These are phyloP conservation scores for Phalaenopsis equestris DNA, from an alignment of 106 monocot species.

Conservation along the genomic window DNA sequence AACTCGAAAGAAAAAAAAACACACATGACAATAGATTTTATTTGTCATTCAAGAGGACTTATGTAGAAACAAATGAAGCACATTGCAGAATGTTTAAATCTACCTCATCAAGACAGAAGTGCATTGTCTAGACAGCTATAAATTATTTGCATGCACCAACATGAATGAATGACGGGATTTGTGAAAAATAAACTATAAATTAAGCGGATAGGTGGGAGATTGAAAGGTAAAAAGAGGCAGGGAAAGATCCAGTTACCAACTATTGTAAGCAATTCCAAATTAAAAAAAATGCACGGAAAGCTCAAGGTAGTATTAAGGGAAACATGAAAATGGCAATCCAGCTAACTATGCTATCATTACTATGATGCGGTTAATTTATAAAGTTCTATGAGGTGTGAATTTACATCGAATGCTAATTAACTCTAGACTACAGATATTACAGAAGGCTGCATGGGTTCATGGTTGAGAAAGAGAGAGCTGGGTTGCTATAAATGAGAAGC, in stretches of 20 bases:
- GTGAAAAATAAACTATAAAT: too few relatives aligned
- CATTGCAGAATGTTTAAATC: not conserved
- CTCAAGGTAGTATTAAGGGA: not conserved
- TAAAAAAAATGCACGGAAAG: too few relatives aligned
- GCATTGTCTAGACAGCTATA: too few relatives aligned
- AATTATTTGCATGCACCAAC: too few relatives aligned
- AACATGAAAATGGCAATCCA: not conserved
- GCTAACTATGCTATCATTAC: not conserved
- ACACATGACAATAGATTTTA: not conserved
- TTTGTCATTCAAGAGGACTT: not conserved
- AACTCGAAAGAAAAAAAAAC: not conserved
- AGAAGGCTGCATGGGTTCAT: not conserved
- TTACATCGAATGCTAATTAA: not conserved
- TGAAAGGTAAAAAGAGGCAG: too few relatives aligned
- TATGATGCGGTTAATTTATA: not conserved
- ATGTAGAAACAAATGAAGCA: not conserved
- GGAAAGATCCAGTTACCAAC: too few relatives aligned
- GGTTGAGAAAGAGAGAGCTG: not conserved
- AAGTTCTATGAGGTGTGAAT: not conserved
- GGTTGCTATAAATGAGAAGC: not conserved
- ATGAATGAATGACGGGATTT: too few relatives aligned
- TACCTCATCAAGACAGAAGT: too few relatives aligned
- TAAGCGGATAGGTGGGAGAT: too few relatives aligned
- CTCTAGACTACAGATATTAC: not conserved
- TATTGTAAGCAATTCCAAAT: too few relatives aligned